Percentiles rank a stretch among this genome's conserved stretches.
Conservation (phyloP, 2,329 filamentous ascomycete genomes). For the Colletotrichum orbiculare region DNA sequence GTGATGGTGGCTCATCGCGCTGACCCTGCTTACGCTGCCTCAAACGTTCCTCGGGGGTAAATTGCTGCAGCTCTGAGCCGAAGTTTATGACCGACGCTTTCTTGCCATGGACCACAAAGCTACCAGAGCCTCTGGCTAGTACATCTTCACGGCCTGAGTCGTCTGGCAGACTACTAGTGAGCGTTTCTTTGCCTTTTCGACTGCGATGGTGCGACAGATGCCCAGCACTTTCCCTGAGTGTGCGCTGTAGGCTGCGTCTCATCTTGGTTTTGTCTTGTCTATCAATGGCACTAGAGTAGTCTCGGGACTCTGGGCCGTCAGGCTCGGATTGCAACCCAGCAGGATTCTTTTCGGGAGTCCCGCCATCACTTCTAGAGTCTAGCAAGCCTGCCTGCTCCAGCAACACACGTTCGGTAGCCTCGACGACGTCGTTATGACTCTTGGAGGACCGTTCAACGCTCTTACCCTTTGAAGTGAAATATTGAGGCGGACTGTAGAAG, state of each 20-base stretch:
- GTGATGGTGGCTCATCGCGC: slow-evolving; percentile 52
- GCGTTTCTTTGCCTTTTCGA: slow-evolving; percentile 80
- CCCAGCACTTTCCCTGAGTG: slow-evolving; percentile 82
- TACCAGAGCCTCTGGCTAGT: slow-evolving; percentile 82
- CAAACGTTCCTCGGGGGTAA: slow-evolving; percentile 78
- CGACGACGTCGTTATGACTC: slow-evolving; percentile 60
- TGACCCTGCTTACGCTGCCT: slow-evolving; percentile 68
- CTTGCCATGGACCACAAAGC: slow-evolving; percentile 97
- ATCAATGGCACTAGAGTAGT: slow-evolving; percentile 47
- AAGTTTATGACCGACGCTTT: slow-evolving; percentile 98
- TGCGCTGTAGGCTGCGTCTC: slow-evolving; percentile 88
- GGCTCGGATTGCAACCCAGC: slow-evolving; percentile 52
- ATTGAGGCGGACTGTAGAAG: slow-evolving; percentile 35
- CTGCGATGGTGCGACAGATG: slow-evolving; percentile 76
- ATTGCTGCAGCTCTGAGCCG: slow-evolving; percentile 86
- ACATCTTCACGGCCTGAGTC: slow-evolving; percentile 70
- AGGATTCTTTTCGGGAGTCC: slow-evolving; percentile 52
- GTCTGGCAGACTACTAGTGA: slow-evolving; percentile 66
- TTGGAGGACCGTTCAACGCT: slow-evolving; percentile 34
- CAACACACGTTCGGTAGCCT: slow-evolving; percentile 75
- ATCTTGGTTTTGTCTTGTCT: slow-evolving; percentile 74
- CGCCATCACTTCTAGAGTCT: slow-evolving; percentile 52
- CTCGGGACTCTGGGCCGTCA: slow-evolving; percentile 52
- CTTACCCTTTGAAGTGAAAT: slow-evolving; percentile 28
- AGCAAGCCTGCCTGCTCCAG: slow-evolving; percentile 76